Evolutionary conservation across 2,329 filamentous ascomycete species (phyloP).

Genomic region (Pseudogymnoascus sp.): DNA sequence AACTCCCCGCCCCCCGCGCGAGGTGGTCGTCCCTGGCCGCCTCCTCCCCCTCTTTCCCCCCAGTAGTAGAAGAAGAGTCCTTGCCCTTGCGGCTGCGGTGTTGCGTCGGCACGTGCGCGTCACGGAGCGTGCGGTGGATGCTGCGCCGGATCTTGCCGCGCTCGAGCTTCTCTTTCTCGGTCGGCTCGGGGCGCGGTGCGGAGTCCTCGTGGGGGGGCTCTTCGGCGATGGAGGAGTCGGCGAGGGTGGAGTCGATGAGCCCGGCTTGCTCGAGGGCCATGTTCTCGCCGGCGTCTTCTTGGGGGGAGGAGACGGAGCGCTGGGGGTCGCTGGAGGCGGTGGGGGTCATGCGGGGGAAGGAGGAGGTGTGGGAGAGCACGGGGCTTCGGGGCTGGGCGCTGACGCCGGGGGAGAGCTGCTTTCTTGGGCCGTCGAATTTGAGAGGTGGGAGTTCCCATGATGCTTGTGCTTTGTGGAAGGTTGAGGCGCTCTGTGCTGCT

Average conservation of each 20-base stretch:
- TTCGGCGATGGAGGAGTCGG: constrained; percentile 27
- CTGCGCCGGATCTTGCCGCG: constrained; percentile 62
- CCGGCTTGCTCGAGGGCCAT: constrained; percentile 60
- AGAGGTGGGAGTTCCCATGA: constrained; percentile 37
- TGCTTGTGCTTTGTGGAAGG: constrained; percentile 33
- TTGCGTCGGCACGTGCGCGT: constrained; percentile 58
- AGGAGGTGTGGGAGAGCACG: constrained; percentile 25
- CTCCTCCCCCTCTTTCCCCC: constrained; percentile 30
- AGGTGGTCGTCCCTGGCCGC: constrained; percentile 55
- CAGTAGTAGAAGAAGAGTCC: constrained; percentile 54
- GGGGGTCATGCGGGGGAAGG: constrained; percentile 26
- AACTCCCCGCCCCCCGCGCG: constrained; percentile 72
- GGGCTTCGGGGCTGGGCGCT: constrained; percentile 30
- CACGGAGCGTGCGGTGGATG: constrained; percentile 80
- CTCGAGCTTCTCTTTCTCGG: constrained; percentile 21
- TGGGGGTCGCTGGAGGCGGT: constrained; percentile 25
- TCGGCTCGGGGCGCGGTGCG: constrained; percentile 27
- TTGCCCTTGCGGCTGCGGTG: constrained; percentile 70
- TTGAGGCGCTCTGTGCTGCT: constrained; percentile 31
- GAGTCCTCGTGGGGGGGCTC: constrained; percentile 23
- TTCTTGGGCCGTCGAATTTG: constrained; percentile 28
- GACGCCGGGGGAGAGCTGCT: constrained; percentile 31
- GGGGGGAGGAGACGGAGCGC: constrained; percentile 25
- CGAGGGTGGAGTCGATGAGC: constrained; percentile 41
- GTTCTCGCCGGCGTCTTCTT: constrained; percentile 54